A percentile compares a stretch with the other conserved stretches of the same genome.
phyloP scores from a whole-genome alignment of 768 basidiomycete species.

The Agaricus subrufescens region DNA sequence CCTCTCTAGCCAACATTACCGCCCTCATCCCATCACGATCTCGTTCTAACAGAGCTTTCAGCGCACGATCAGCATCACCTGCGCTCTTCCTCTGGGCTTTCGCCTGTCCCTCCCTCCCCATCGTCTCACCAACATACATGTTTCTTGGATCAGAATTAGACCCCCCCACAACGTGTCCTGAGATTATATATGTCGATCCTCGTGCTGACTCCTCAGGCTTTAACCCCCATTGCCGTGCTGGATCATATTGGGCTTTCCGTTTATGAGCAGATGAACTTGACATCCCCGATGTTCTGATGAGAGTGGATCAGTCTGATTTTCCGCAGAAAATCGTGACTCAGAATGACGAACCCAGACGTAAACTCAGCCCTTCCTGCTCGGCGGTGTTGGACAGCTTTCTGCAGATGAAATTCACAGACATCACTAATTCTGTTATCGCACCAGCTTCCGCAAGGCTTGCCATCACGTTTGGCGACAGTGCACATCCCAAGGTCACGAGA shows the following conservation, averaged over 20 bases:
- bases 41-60: conserved; percentile 56
- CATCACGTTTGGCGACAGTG: conserved; percentile 69
- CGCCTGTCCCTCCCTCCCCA: conserved; percentile 79
- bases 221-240: conserved; percentile 71
- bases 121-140: conserved; percentile 58
- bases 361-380: conserved; percentile 85
- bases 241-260: conserved; percentile 59
- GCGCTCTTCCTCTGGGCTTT: conserved; percentile 62
- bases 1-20: conserved; percentile 57
- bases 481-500: conserved; percentile 87
- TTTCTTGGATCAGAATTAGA: conserved; percentile 30
- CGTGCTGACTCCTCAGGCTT: conserved; percentile 43
- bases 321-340: background rate
- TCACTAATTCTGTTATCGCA: conserved; percentile 84
- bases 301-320: background rate
- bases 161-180: conserved; percentile 69
- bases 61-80: conserved; percentile 54
- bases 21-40: conserved; percentile 68
- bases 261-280: conserved; percentile 43
- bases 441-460: conserved; percentile 82
- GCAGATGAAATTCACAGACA: conserved; percentile 90
- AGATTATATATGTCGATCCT: conserved; percentile 71
- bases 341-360: conserved; percentile 58
- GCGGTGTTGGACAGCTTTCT: conserved; percentile 69
- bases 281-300: conserved; percentile 70